These are phyloP conservation scores for Nemania sp. DNA, from an alignment of 2,329 filamentous ascomycete species.

Conservation along the genomic window DNA sequence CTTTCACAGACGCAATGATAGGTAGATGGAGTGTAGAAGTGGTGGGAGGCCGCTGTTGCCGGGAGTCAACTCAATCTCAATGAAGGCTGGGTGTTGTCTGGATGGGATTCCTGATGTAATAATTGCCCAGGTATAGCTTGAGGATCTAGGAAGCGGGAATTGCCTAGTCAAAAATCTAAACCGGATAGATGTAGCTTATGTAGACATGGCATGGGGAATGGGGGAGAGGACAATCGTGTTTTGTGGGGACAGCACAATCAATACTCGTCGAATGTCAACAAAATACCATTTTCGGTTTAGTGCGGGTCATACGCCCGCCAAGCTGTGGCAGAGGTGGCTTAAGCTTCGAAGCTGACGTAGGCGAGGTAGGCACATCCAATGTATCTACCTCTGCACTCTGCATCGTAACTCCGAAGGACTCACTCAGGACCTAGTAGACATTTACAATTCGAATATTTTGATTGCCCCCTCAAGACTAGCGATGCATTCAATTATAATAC, in stretches of 20 bases:
- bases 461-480: too few relatives aligned
- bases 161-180: too few relatives aligned
- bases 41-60: not conserved
- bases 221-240: conserved; percentile 24
- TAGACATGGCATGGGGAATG: conserved; percentile 2
- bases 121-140: conserved; percentile 13
- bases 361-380: too few relatives aligned
- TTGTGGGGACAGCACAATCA: conserved; percentile 21
- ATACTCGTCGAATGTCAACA: too few relatives aligned
- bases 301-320: not conserved
- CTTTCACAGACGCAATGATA: not conserved
- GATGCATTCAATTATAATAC: too few relatives aligned
- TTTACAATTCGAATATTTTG: too few relatives aligned
- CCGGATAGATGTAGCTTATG: not conserved
- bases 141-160: not conserved
- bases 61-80: not conserved
- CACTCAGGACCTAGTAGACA: too few relatives aligned
- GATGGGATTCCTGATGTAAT: conserved; percentile 7
- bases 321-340: conserved; percentile 15
- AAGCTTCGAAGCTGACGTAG: conserved; percentile 17
- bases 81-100: not conserved
- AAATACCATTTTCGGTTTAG: conserved; percentile 15
- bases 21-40: not conserved
- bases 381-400: too few relatives aligned
- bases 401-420: too few relatives aligned